Conservation (phyloP, 768 basidiomycete genomes). For the Sarcodon sp. region DNA sequence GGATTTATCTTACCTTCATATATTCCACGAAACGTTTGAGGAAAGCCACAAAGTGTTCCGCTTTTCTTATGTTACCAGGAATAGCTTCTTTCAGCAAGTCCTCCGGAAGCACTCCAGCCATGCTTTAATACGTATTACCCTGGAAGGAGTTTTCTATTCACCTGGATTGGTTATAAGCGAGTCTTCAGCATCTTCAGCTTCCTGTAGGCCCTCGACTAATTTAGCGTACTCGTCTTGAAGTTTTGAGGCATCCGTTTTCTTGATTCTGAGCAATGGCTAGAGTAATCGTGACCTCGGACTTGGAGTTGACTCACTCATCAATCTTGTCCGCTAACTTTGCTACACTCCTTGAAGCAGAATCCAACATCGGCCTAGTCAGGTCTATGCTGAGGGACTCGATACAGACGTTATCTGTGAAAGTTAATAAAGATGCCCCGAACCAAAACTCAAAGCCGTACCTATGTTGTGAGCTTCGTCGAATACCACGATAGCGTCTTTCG, state of each 20-base stretch:
- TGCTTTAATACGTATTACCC: neutral
- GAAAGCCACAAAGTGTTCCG: conserved; percentile 98
- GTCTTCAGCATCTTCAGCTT: conserved; percentile 64
- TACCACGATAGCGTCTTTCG: conserved; percentile 96
- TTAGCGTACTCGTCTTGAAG: conserved; percentile 95
- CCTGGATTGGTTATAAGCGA: conserved; percentile 83
- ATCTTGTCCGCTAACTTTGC: conserved; percentile 81
- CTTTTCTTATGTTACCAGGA: conserved; percentile 96
- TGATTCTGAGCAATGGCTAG: conserved; percentile 47
- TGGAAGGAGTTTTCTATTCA: conserved; percentile 18
- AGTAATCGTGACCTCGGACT: neutral
- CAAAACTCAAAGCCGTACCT: conserved; percentile 31
- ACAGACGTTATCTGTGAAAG: conserved; percentile 79
- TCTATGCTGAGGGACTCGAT: conserved; percentile 98
- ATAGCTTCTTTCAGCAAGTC: conserved; percentile 92
- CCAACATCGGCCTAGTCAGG: conserved; percentile 93
- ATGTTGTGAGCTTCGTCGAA: conserved; percentile 99
- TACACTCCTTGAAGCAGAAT: conserved; percentile 85
- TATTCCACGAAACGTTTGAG: conserved; percentile 98
- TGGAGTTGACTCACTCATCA: conserved; percentile 59
- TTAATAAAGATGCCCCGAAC: neutral
- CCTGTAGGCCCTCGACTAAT: conserved; percentile 87
- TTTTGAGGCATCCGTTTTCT: conserved; percentile 84
- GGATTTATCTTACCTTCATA: conserved; percentile 54
- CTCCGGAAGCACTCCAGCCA: conserved; percentile 65